Percentiles rank a stretch among this genome's conserved stretches.
Conservation (phyloP, 306 rosid species). For the Acacia melanoxylon region DNA sequence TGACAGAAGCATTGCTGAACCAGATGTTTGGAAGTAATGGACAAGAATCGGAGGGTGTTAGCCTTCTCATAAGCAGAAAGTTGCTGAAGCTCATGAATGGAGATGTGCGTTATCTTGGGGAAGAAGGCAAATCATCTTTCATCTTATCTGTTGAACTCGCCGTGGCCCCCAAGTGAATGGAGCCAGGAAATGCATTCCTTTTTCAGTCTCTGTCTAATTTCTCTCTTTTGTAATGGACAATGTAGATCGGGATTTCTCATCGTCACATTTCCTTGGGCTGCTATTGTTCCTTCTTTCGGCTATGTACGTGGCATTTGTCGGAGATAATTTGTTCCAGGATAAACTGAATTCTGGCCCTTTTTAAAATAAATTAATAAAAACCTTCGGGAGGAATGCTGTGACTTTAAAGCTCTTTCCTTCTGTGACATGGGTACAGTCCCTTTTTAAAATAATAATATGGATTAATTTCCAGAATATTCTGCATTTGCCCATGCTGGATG, state of each 20-base stretch:
- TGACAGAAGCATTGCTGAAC: constrained; percentile 71
- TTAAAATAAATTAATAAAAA: no score
- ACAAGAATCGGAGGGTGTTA: constrained; percentile 67
- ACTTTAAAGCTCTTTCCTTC: not conserved
- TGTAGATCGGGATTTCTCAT: constrained; percentile 23
- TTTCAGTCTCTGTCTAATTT: not conserved
- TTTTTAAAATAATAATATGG: not conserved
- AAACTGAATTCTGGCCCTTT: not conserved
- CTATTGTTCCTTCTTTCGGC: not conserved
- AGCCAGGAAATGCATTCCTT: constrained; percentile 25
- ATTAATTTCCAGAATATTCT: not conserved
- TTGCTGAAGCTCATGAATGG: constrained; percentile 90
- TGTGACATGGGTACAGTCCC: not conserved
- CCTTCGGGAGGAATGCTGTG: no score
- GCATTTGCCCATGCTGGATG: not conserved
- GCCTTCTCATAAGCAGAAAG: constrained; percentile 80
- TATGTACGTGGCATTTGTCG: not conserved
- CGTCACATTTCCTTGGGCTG: not conserved
- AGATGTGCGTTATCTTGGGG: constrained; percentile 74
- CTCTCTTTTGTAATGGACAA: not conserved
- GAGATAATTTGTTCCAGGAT: not conserved
- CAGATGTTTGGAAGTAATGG: constrained; percentile 76
- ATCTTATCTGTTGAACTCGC: constrained; percentile 83
- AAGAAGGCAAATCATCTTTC: constrained; percentile 77
- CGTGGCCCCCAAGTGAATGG: constrained; percentile 43